Evolutionary conservation across 176 grass and related monocot species (phyloP).

Genomic region (Stipa capillata): DNA sequence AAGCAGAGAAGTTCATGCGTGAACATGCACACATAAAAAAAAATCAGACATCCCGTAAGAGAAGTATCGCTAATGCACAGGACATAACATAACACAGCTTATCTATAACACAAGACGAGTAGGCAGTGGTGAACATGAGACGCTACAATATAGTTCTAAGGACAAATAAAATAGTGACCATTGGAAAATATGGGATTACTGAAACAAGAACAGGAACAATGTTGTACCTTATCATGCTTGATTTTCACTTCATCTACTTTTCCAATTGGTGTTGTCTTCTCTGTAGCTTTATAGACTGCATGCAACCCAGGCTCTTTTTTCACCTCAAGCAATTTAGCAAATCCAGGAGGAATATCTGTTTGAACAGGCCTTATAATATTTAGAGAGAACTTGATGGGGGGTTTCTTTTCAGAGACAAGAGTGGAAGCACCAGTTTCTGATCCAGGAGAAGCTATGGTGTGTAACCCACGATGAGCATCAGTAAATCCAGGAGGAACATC

Average conservation of each 20-base stretch:
- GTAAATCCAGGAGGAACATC: constrained; percentile 35
- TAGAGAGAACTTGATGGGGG: constrained; percentile 30
- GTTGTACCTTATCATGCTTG: constrained; percentile 16
- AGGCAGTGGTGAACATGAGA: not conserved
- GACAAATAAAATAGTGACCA: not conserved
- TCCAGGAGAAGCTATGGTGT: not conserved
- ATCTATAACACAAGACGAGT: not conserved
- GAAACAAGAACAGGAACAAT: not conserved
- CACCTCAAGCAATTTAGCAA: not conserved
- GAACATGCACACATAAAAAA: not conserved
- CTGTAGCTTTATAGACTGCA: not conserved
- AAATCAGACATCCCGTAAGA: not conserved
- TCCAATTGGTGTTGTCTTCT: not conserved
- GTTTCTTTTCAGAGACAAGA: constrained; percentile 12
- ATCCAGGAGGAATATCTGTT: constrained; percentile 22
- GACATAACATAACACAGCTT: not conserved
- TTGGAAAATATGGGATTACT: not conserved
- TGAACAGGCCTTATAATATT: constrained; percentile 5
- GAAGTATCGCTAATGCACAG: not conserved
- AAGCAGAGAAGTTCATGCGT: not conserved
- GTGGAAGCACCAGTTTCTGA: constrained; percentile 16
- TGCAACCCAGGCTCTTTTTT: constrained; percentile 1
- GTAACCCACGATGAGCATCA: not conserved
- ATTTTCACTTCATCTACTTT: constrained; percentile 6
- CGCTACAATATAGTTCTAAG: not conserved